Evolutionary conservation across 768 basidiomycete genomes (phyloP), one percentile per base, ranked within the genome.

Genomic region (Solioccasus polychromus): DNA sequence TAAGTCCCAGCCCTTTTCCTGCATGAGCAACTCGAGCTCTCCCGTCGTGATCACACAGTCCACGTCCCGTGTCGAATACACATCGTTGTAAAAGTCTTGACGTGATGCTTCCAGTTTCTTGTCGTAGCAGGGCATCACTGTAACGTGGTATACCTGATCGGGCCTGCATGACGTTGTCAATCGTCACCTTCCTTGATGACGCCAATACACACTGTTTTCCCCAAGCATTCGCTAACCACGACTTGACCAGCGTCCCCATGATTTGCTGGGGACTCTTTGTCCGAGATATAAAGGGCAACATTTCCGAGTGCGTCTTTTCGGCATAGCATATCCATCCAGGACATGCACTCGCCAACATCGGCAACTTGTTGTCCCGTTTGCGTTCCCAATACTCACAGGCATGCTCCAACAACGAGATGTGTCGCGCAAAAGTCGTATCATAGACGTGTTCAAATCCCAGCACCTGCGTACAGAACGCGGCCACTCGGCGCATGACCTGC

Each of bases 271-370:
- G 88, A 61, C 92, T 95, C 73, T 95, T 92, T 39, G 88, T 89
- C 29, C 70, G 72, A 41, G 89, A 80, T 43, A 99, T 86, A 58
- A 92, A 92, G 5, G 93, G 93, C 18, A 99, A 63, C 77, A 99
- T 85, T 64, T 95, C 93, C 3, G 85, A 76, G 58, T 96, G 95
- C 1, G 95, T 85, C 72, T 99, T 99, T 68, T 99, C 96, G 15
- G 93, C 95, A 64, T 98, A 98, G 63, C 96, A 99, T 46, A 99
- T 88, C 96, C 96, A 98, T 14, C 96, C 96, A 0, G 96, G 96
- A 69, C 96, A 98, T 14, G 96, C 92, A 55, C 92, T 93, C 4
- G 92, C 85, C 20, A 99, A 72, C 83, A 99, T 93, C 1, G 96
- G 96, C 22, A 97, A 66, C 18, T 50, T 52, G 10, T 60, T 58